Percentiles rank a stretch among this genome's conserved stretches.
Evolutionary conservation across 306 rosid genomes (phyloP).

Genomic region (Hylodesmum podocarpum): DNA sequence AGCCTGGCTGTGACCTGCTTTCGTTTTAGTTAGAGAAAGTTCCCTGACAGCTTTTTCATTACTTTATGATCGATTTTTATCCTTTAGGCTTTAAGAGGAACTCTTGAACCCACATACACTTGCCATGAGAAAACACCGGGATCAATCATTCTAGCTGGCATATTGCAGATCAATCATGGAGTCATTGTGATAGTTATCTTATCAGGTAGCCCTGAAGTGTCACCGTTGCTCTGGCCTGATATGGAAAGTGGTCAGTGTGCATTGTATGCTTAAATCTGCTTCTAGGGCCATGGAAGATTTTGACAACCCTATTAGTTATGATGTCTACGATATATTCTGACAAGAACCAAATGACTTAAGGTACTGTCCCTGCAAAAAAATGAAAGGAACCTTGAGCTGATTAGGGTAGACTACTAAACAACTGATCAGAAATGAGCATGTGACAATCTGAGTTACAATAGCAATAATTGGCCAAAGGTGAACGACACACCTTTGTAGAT

Average conservation of each 20-base stretch:
- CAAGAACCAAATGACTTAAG: conserved; percentile 28
- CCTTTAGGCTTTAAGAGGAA: conserved; percentile 30
- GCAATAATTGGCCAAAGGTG: not conserved
- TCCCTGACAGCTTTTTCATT: conserved; percentile 16
- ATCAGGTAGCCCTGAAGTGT: conserved; percentile 27
- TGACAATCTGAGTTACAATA: conserved; percentile 27
- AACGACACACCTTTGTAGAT: conserved; percentile 8
- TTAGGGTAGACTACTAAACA: conserved; percentile 28
- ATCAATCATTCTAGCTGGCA: conserved; percentile 39
- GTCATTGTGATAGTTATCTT: conserved; percentile 23
- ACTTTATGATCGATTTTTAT: conserved; percentile 9
- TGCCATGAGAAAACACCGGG: not conserved
- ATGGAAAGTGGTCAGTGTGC: conserved; percentile 30
- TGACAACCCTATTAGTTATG: conserved; percentile 23
- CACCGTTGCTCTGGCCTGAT: conserved; percentile 35
- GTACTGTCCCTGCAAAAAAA: conserved; percentile 25
- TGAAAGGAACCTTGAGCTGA: conserved; percentile 16
- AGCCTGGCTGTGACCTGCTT: conserved; percentile 23
- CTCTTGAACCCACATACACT: conserved; percentile 33
- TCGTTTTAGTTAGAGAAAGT: conserved; percentile 31
- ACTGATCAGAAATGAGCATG: conserved; percentile 25
- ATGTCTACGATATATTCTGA: conserved; percentile 19
- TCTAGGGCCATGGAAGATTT: conserved; percentile 35
- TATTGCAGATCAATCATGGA: conserved; percentile 27
- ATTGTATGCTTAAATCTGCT: conserved; percentile 27